A percentile compares a stretch with the other conserved stretches of the same genome.
These are phyloP conservation scores for Vigna nakashimae DNA, from an alignment of 306 rosid genomes.

Conservation along the genomic window DNA sequence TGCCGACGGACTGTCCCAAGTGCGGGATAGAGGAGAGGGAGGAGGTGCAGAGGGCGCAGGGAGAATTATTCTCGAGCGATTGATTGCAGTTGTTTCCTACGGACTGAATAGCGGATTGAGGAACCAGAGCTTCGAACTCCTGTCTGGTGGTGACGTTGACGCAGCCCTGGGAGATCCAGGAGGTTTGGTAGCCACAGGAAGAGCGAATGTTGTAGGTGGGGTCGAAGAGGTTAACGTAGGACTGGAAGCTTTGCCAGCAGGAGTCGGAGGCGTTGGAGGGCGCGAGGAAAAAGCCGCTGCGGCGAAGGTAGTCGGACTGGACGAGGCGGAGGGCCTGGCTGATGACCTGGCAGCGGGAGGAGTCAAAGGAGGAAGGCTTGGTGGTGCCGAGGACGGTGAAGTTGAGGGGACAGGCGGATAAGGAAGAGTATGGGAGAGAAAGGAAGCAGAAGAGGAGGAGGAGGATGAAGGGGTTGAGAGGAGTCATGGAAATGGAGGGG, in stretches of 20 bases:
- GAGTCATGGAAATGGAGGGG: neutral
- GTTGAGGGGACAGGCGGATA: constrained; percentile 68
- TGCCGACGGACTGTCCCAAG: constrained; percentile 59
- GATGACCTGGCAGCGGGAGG: constrained; percentile 57
- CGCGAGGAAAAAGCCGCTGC: constrained; percentile 54
- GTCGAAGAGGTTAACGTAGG: constrained; percentile 39
- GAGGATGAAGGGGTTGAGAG: neutral
- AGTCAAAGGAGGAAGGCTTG: constrained; percentile 37
- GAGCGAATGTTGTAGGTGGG: constrained; percentile 38
- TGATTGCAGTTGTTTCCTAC: constrained; percentile 56
- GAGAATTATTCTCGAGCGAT: constrained; percentile 68
- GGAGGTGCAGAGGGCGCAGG: constrained; percentile 75
- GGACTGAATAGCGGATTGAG: neutral
- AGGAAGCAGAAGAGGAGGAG: neutral
- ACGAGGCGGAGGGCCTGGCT: constrained; percentile 67
- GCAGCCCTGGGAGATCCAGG: constrained; percentile 64
- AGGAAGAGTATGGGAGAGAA: constrained; percentile 2
- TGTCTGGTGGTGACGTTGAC: constrained; percentile 63
- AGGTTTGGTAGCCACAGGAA: constrained; percentile 40
- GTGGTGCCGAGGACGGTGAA: constrained; percentile 59
- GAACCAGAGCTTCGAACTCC: constrained; percentile 56
- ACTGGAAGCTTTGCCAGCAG: constrained; percentile 45
- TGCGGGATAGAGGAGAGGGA: constrained; percentile 51
- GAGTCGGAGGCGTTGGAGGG: constrained; percentile 38
- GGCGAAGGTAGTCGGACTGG: constrained; percentile 63